Conservation (phyloP, 2,329 filamentous ascomycete species). For the Graphilbum sp. region DNA sequence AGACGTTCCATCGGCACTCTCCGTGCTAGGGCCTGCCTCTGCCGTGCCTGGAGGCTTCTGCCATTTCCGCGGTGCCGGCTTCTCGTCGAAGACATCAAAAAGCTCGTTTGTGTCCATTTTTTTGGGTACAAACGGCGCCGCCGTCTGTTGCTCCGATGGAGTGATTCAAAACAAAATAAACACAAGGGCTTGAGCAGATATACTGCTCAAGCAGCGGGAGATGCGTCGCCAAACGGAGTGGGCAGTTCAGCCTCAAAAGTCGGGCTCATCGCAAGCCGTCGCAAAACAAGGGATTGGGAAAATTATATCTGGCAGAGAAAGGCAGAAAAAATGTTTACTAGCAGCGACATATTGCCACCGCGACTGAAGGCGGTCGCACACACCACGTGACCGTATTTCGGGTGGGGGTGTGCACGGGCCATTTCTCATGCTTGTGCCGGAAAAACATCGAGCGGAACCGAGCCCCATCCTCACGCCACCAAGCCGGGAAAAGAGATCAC, state of each 20-base stretch:
- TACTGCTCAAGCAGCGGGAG: no score
- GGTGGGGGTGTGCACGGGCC: slow-evolving; percentile 3
- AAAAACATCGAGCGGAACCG: slow-evolving; percentile 8
- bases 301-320: neutral
- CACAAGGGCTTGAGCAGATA: no score
- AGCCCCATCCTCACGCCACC: slow-evolving; percentile 8
- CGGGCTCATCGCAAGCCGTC: no score
- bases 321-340: neutral
- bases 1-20: slow-evolving; percentile 21
- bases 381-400: neutral
- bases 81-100: slow-evolving; percentile 66
- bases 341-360: no score
- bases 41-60: slow-evolving; percentile 13
- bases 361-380: no score
- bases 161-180: neutral
- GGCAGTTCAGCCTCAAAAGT: no score
- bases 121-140: neutral
- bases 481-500: slow-evolving; percentile 8
- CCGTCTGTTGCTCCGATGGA: neutral
- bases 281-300: no score
- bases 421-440: slow-evolving; percentile 1
- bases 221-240: no score
- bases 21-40: slow-evolving; percentile 14
- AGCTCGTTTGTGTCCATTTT: slow-evolving; percentile 51
- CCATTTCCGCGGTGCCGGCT: slow-evolving; percentile 23